Base-by-base conservation (phyloP, 106 monocot genomes). In the Posidonia australis region DNA sequence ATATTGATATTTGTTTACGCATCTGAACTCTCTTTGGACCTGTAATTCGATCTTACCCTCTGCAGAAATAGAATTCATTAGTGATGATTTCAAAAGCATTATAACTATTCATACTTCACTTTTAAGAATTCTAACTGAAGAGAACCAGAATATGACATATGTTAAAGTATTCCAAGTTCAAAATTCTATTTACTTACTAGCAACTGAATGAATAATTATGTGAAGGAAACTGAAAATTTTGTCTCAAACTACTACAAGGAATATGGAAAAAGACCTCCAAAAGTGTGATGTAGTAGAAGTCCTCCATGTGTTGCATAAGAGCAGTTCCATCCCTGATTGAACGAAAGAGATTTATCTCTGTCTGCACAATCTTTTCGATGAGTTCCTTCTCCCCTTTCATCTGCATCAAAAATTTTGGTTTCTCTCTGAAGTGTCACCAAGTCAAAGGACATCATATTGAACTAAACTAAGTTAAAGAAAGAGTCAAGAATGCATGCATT, bases 241-340 rank as follows among this genome's bases (percentile, higher is more conserved):
- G n/a, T n/a, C n/a, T n/a, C n/a, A n/a, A n/a, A n/a, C n/a, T n/a
- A 60, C 32, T 23, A 60, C 5, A 29, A 62, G 17, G 18, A 19
- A 9, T n/a, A 22, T 19, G 24, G 44, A 49, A 60, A 62, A 61
- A 10, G 29, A 87, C 87, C 87, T 87, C 89, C 28, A 89, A 68
- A 25, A 94, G 79, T 30, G 83, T 78, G 46, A 89, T 76, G 57
- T 89, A 94, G 53, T 94, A 94, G 71, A 94, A 94, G 46, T 94
- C 93, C 67, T 94, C 93, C 93, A 93, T 94, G 69, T 94, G 89
- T 67, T 94, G 93, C 93, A 82, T 94, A 48, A 94, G 84, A 7
- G 93, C 93, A 72, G 86, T 88, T 25, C 93, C 89, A 82, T 94
- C 93, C 76, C 93, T 86, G 73, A 94, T 81, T 41, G 89, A 84